Evolutionary conservation across 2,329 filamentous ascomycete genomes (phyloP).

Genomic region (Neurospora sp.): DNA sequence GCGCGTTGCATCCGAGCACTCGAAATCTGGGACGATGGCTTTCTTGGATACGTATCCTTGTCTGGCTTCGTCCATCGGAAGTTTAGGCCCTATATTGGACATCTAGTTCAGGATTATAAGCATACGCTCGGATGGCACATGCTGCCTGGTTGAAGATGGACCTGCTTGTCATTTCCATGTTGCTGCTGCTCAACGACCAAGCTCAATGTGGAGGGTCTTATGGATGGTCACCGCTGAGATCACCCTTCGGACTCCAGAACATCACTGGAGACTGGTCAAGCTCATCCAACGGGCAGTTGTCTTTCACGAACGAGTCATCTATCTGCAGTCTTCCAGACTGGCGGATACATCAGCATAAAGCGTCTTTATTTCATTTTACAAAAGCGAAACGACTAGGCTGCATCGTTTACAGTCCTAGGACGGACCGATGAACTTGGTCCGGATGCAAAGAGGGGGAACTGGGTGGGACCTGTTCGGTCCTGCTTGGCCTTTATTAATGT

Average conservation of each 20-base stretch:
- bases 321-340: background rate
- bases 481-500: background rate
- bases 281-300: background rate
- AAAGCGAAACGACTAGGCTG: background rate
- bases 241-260: background rate
- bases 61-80: conserved; percentile 4
- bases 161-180: background rate
- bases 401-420: background rate
- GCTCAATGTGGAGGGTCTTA: background rate
- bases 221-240: background rate
- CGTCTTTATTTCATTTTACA: background rate
- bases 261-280: background rate
- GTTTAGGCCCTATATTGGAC: conserved; percentile 17
- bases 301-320: background rate
- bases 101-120: conserved; percentile 14
- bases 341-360: background rate
- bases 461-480: background rate
- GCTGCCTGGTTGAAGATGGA: background rate
- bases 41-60: conserved; percentile 16
- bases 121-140: background rate
- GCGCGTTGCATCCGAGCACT: background rate
- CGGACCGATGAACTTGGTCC: background rate
- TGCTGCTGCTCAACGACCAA: background rate
- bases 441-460: background rate
- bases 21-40: conserved; percentile 1